Base-by-base conservation (phyloP, 768 basidiomycete species). In the Nidularia sp. region DNA sequence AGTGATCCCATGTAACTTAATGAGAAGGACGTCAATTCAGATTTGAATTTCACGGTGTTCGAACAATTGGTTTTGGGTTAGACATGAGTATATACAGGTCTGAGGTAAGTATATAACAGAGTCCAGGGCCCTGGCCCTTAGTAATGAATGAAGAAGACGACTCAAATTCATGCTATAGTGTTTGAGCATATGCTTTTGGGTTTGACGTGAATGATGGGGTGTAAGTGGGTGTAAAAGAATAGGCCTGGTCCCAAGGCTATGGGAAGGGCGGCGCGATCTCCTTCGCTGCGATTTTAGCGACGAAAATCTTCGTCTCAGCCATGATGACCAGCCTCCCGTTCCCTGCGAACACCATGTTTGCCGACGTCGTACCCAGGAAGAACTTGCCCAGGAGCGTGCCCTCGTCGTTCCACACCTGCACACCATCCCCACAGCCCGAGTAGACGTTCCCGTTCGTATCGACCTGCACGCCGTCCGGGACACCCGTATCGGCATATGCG, bases 391-490 rank as follows among this genome's bases (percentile, higher is more conserved):
- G 67, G 1, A 88, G 70, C 0, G 72, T 76, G 0, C 86, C 85
- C 18, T 47, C 32, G 29, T 57, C 32, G 13, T 77, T 74, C 77
- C 81, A 84, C 4, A 85, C 79, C 29, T 87, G 80, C 0, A 81
- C 76, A 36, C 86, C 87, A 52, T 89, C 88, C n/a, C 80, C 85
- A 51, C 79, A 80, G 1, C 82, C 84, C 0, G 82, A 70, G 60
- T 81, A 90, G 0, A 90, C 78, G 55, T 89, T 88, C 0, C 85
- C 85, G 0, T 73, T 63, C 3, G 68, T 68, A 58, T 90, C 88
- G 1, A 85, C 71, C 58, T 85, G 81, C 7, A 88, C 65, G 8
- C 87, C 87, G 53, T 89, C 86, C 5, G 86, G 79, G 32, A 83
- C 66, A 1, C 86, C 88, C 18, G 84, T 72, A 53, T 88, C 87